Percentiles rank a stretch among this genome's conserved stretches.
These are phyloP conservation scores for Aspergillus pseudotamarii DNA, from an alignment of 2,329 filamentous ascomycete species.

Conservation along the genomic window DNA sequence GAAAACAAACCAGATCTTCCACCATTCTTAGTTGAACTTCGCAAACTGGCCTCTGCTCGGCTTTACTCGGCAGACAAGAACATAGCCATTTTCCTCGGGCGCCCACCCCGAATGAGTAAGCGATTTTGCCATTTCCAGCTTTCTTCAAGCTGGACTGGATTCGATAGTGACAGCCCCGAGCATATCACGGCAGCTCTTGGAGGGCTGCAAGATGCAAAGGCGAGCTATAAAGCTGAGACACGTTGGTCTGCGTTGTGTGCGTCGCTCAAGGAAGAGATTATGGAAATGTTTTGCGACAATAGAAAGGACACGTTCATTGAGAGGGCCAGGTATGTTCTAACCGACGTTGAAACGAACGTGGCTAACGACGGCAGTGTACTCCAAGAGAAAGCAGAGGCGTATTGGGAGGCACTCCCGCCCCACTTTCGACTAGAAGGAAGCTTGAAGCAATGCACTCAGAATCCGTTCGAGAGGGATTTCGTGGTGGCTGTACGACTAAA, in stretches of 20 bases:
- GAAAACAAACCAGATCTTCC: conserved; percentile 33
- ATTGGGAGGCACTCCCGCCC: conserved; percentile 25
- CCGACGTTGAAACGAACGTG: not conserved
- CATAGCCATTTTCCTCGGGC: conserved; percentile 51
- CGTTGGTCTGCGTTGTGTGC: conserved; percentile 33
- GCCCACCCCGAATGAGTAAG: conserved; percentile 48
- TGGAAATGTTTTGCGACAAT: conserved; percentile 29
- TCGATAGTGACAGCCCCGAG: not conserved
- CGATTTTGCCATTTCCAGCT: conserved; percentile 43
- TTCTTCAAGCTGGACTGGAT: not conserved
- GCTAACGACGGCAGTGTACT: conserved; percentile 25
- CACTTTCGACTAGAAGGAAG: conserved; percentile 27
- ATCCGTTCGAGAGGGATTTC: conserved; percentile 30
- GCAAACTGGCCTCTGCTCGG: conserved; percentile 44
- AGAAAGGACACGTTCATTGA: conserved; percentile 22
- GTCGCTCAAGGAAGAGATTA: conserved; percentile 30
- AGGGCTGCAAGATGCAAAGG: conserved; percentile 20
- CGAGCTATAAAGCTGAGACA: conserved; percentile 29
- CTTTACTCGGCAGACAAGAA: conserved; percentile 53
- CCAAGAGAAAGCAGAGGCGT: conserved; percentile 23
- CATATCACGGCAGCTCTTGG: not conserved
- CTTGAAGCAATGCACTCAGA: conserved; percentile 23
- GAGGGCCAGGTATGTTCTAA: conserved; percentile 17
- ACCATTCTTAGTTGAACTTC: conserved; percentile 42
- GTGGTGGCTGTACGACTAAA: conserved; percentile 28